Base-by-base conservation (phyloP, 2,329 filamentous ascomycete species). In the Paraphoma chrysanthemicola region DNA sequence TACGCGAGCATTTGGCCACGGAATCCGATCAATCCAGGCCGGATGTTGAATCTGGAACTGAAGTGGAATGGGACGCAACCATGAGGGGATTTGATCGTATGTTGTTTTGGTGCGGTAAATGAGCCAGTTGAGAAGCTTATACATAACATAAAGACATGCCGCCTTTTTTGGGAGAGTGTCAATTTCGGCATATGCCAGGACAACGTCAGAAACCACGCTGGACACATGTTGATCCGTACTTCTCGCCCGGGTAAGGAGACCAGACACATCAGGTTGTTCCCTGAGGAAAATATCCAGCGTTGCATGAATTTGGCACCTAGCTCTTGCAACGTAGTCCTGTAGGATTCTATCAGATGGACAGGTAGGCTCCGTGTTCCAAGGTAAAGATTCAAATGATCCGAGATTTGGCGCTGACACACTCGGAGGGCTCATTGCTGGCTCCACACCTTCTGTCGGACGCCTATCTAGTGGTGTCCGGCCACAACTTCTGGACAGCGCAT, bases 141-240 rank as follows among this genome's bases (percentile, higher is more conserved):
- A 60, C 67, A 68, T 70, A n/a, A 66, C 48, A 48, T 66, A 70
- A 33, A 64, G 59, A 30, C 67, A 62, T 9, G 64, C 65, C 1
- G 68, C 60, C 45, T 68, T 55, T 44, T 68, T 68, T 1, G 67
- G 67, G 31, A 70, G 45, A 9, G 66, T 68, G 48, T 67, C 59
- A 28, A 66, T 66, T 54, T 64, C 61, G 10, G 49, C 53, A 46
- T 66, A 66, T 29, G 55, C 57, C 33, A 62, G 46, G 1, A 66
- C 31, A 48, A 66, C 60, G 51, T 64, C 63, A 2, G 58, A 55
- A 2, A 66, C 61, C 3, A 64, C 53, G 7, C 48, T 54, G 36
- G 52, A 54, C 23, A 59, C 61, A 31, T 33, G 14, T 23, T 12
- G 16, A 38, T 66, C 60, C 1, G 62, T 56, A 14, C 46, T 60